Base-by-base conservation (phyloP, 768 basidiomycete genomes). In the Cubamyces lactineus region DNA sequence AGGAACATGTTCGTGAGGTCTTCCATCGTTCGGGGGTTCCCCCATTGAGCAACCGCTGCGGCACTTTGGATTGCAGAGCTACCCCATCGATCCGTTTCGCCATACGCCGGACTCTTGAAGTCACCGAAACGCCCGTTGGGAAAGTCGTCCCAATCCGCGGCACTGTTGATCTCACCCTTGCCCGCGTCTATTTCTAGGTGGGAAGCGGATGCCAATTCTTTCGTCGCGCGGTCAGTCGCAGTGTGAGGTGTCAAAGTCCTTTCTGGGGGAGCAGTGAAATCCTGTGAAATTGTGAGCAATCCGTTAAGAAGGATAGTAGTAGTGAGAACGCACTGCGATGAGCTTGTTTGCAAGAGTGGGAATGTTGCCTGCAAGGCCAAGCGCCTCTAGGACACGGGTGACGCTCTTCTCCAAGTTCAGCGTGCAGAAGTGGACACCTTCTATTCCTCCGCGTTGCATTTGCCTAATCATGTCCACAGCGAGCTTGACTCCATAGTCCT, bases 81-180 rank as follows among this genome's bases (percentile, higher is more conserved):
- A 57, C 91, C 89, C 90, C 91, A 94, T 2, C 81, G 88, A 63
- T 87, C 88, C 69, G 85, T 86, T 38, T 80, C 79, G 48, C 97
- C 97, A 67, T 90, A 99, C 0, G 97, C 97, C 21, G 97, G 97
- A 78, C 94, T 96, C 70, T 97, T 92, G 72, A 91, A 92, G 74
- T 98, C 97, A 63, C 97, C 97, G 73, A 98, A 98, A 11, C 97
- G 89, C 39, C 97, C 97, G 72, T 99, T 99, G 7, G 97, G 97
- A 73, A 98, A 98, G 70, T 99, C 97, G 69, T 94, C 92, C 92
- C 92, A 94, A 19, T 85, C 86, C 1, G 87, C 82, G 0, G 89
- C 89, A 65, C 88, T 84, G 69, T 89, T 92, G 7, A 88, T 76
- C 64, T 92, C 91, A 6, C 89, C 91, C 46, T 84, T 82, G 26